Conservation (phyloP, 192 early-diverging fungal species). For the Phlyctochytrium arcticum region DNA sequence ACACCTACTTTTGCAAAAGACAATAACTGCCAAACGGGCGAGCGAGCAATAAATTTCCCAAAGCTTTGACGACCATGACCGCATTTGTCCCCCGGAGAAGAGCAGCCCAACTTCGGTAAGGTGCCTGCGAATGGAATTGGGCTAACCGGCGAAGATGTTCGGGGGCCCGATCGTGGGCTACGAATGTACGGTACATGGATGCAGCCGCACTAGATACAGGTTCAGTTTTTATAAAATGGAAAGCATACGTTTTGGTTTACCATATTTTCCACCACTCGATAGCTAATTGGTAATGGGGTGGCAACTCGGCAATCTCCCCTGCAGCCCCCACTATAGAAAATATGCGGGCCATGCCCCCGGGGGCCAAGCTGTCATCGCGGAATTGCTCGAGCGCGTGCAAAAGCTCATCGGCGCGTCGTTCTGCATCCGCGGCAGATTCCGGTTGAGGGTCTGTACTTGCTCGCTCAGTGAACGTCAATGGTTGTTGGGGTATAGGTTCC, state of each 20-base stretch:
- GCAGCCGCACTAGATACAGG: constrained; percentile 9
- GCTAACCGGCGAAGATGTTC: constrained; percentile 22
- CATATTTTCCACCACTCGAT: constrained; percentile 31
- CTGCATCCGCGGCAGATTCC: too few relatives aligned
- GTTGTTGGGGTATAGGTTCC: background rate
- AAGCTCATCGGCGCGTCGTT: constrained; percentile 10
- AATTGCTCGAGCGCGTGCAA: background rate
- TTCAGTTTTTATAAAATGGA: background rate
- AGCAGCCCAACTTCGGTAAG: constrained; percentile 25
- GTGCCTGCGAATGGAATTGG: constrained; percentile 11
- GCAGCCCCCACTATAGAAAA: background rate
- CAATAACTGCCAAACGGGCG: constrained; percentile 19
- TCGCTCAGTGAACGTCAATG: too few relatives aligned
- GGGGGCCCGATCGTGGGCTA: constrained; percentile 16
- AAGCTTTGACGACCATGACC: constrained; percentile 26
- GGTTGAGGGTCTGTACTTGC: background rate
- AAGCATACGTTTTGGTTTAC: background rate
- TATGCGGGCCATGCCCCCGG: constrained; percentile 3
- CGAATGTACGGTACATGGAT: constrained; percentile 18
- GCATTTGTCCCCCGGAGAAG: constrained; percentile 23
- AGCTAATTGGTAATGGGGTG: constrained; percentile 10
- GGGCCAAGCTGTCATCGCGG: constrained; percentile 5
- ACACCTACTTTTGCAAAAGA: constrained; percentile 13
- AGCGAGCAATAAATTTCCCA: constrained; percentile 15
- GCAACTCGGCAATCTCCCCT: constrained; percentile 16